Percentiles rank a stretch among this genome's conserved stretches.
Conservation (phyloP, 345 rosid genomes). For the Salix udensis region DNA sequence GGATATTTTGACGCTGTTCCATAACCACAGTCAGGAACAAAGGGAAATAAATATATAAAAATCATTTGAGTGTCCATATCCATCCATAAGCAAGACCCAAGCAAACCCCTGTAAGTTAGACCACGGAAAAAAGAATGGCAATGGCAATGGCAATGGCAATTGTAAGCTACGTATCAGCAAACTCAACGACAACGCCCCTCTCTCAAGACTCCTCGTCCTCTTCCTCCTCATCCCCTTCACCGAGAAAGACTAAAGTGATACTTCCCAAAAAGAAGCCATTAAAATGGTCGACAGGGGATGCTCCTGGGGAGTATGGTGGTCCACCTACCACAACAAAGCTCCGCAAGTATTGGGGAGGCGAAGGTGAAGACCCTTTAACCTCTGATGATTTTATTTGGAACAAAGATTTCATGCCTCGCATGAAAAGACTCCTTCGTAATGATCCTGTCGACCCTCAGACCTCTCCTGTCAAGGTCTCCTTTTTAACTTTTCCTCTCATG, state of each 20-base stretch:
- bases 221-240: conserved; percentile 11
- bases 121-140: background rate
- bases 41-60: too few species aligned
- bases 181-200: conserved; percentile 47
- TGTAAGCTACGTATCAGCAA: conserved; percentile 52
- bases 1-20: too few species aligned
- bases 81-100: too few species aligned
- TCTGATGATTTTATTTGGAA: conserved; percentile 91
- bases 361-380: conserved; percentile 73
- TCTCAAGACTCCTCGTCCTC: conserved; percentile 44
- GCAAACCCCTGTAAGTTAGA: too few species aligned
- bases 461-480: conserved; percentile 46
- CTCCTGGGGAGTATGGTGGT: conserved; percentile 92
- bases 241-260: conserved; percentile 61
- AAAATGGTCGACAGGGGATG: conserved; percentile 91
- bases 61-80: too few species aligned
- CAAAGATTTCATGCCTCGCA: conserved; percentile 76
- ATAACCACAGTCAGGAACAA: too few species aligned
- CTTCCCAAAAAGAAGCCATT: conserved; percentile 74
- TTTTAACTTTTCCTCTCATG: background rate
- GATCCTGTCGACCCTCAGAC: conserved; percentile 37
- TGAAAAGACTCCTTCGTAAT: conserved; percentile 53
- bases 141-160: conserved; percentile 81
- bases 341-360: conserved; percentile 88
- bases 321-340: conserved; percentile 72